Evolutionary conservation across 176 grass and related monocot genomes (phyloP).

Genomic region (Miscanthus lutarioriparius): DNA sequence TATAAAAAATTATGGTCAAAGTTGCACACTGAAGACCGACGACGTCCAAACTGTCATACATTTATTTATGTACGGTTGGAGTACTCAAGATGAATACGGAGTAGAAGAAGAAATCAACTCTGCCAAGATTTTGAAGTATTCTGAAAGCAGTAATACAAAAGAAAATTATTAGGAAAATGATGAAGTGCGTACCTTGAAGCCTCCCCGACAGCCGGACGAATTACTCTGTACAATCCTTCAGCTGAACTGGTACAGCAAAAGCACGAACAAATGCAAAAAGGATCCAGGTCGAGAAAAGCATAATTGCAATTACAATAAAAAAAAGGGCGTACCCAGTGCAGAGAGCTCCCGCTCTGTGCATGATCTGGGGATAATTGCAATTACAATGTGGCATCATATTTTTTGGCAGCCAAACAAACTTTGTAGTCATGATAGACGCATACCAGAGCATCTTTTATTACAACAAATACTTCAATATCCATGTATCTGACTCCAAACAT

Average conservation of each 20-base stretch:
- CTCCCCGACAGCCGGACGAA: constrained; percentile 88
- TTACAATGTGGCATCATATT: neutral
- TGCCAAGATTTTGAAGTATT: constrained; percentile 33
- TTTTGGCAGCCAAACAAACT: constrained; percentile 12
- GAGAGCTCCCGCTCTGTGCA: no score
- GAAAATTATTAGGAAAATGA: neutral
- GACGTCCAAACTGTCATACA: neutral
- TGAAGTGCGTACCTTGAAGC: constrained; percentile 69
- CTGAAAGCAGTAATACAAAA: constrained; percentile 15
- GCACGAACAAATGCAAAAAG: constrained; percentile 11
- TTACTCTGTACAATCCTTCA: constrained; percentile 78
- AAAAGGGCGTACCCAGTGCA: no score
- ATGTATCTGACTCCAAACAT: constrained; percentile 10
- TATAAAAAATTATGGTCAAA: neutral
- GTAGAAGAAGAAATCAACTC: neutral
- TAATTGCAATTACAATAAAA: neutral
- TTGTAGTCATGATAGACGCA: neutral
- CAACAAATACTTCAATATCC: neutral
- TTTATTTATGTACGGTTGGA: neutral
- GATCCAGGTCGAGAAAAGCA: neutral
- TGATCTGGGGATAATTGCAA: constrained; percentile 9
- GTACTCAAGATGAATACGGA: neutral
- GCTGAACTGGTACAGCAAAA: constrained; percentile 59
- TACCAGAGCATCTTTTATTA: neutral
- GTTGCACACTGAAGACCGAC: neutral